Evolutionary conservation across 257 asterid species (phyloP).

Genomic region (Lavandula angustifolia): DNA sequence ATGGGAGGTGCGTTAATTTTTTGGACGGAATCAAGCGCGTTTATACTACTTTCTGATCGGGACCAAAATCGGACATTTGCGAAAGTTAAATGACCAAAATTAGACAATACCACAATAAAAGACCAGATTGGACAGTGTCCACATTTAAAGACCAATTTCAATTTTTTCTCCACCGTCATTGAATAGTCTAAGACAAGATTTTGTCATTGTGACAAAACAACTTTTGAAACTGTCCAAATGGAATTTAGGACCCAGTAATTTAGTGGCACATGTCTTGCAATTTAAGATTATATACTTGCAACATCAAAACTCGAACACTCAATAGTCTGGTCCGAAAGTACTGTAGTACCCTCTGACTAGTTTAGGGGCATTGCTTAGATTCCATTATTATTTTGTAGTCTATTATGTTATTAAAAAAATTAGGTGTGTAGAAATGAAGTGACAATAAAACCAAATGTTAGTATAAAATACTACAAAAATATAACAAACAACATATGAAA

Average conservation of each 20-base stretch:
- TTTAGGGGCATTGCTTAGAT: background rate
- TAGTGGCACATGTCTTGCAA: background rate
- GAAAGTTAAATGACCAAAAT: no score
- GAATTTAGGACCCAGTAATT: constrained; percentile 10
- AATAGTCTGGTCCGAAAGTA: constrained; percentile 2
- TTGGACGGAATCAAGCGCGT: no score
- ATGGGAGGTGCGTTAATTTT: no score
- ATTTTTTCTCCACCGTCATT: no score
- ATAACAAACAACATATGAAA: no score
- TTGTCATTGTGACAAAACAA: background rate
- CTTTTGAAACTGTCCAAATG: constrained; percentile 4
- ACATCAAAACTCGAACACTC: background rate
- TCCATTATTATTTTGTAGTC: background rate
- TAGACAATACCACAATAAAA: constrained; percentile 6
- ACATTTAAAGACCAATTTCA: no score
- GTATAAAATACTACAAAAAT: no score
- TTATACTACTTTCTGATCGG: no score
- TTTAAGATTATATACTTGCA: background rate
- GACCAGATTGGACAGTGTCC: no score
- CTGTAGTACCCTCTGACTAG: background rate
- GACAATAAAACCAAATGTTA: no score
- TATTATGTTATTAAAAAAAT: background rate
- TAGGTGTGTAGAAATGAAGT: no score
- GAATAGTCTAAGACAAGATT: constrained; percentile 12
- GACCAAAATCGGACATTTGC: no score